Evolutionary conservation across 2,329 filamentous ascomycete species (phyloP).

Genomic region (Zymoseptoria pseudotritici): DNA sequence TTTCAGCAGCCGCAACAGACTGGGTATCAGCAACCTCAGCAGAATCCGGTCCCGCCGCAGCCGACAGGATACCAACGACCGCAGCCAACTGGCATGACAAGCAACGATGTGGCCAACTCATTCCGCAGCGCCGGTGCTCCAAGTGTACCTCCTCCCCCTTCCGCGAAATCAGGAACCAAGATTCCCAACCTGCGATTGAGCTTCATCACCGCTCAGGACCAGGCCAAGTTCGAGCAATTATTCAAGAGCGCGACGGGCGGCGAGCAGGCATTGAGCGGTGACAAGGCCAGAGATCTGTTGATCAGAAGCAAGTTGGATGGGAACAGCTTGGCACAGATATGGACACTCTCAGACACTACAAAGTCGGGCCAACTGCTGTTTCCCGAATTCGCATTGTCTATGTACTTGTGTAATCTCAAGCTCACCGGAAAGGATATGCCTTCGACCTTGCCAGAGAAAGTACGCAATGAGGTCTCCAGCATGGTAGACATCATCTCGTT

Average conservation of each 20-base stretch:
- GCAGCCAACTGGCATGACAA: constrained; percentile 55
- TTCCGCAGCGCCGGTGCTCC: constrained; percentile 46
- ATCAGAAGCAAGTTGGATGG: constrained; percentile 83
- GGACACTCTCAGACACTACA: constrained; percentile 91
- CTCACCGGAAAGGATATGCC: constrained; percentile 81
- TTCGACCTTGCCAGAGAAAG: constrained; percentile 64
- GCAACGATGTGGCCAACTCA: constrained; percentile 56
- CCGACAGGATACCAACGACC: constrained; percentile 34
- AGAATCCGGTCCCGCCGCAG: constrained; percentile 28
- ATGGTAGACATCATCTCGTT: constrained; percentile 99
- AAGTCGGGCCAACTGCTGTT: constrained; percentile 94
- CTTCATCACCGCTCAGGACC: constrained; percentile 91
- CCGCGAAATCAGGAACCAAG: constrained; percentile 60
- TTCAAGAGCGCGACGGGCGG: constrained; percentile 93
- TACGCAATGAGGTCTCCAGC: constrained; percentile 95
- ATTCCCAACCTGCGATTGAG: constrained; percentile 92
- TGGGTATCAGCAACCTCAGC: constrained; percentile 48
- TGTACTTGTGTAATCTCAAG: constrained; percentile 96
- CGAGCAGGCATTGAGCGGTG: constrained; percentile 75
- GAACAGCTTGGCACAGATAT: constrained; percentile 83
- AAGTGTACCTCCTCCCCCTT: constrained; percentile 50
- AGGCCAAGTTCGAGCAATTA: constrained; percentile 92
- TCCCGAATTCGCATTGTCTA: constrained; percentile 92
- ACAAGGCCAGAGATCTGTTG: constrained; percentile 84
- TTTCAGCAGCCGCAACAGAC: constrained; percentile 38